A percentile compares a stretch with the other conserved stretches of the same genome.
Conservation (phyloP, 305 asterid species). For the Solanum aculeatissimum region DNA sequence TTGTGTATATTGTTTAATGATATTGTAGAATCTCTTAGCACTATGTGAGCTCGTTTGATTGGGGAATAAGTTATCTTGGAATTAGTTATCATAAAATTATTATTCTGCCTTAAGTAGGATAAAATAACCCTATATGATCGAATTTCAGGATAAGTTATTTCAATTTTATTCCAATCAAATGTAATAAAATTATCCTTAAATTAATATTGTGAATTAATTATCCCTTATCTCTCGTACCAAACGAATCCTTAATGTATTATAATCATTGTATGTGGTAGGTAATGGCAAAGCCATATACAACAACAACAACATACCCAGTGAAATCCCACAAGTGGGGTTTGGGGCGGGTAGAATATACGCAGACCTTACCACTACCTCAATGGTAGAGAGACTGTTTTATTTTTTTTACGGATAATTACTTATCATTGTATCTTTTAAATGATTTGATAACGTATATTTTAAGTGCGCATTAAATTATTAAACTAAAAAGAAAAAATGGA, state of each 20-base stretch:
- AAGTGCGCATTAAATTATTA: no score
- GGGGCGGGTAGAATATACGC: no score
- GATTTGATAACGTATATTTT: neutral
- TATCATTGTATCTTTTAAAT: neutral
- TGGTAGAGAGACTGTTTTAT: no score
- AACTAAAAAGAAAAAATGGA: neutral
- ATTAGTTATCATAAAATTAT: neutral
- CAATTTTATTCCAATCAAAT: neutral
- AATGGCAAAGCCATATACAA: neutral
- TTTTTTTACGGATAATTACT: neutral
- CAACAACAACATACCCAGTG: no score
- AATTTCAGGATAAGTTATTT: neutral
- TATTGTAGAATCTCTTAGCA: neutral
- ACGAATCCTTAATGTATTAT: neutral
- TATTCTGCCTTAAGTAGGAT: no score
- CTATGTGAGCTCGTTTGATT: neutral
- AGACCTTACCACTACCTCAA: no score
- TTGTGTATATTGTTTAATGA: no score
- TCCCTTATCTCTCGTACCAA: neutral
- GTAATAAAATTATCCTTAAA: neutral
- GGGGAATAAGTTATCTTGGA: neutral
- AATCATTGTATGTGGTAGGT: neutral
- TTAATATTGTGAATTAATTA: fast-evolving
- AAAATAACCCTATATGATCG: no score
- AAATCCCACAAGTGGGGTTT: no score